Percentiles rank a stretch among this genome's conserved stretches.
phyloP scores from a whole-genome alignment of 805 yeast genomes.

The Yamadazyma olivae region DNA sequence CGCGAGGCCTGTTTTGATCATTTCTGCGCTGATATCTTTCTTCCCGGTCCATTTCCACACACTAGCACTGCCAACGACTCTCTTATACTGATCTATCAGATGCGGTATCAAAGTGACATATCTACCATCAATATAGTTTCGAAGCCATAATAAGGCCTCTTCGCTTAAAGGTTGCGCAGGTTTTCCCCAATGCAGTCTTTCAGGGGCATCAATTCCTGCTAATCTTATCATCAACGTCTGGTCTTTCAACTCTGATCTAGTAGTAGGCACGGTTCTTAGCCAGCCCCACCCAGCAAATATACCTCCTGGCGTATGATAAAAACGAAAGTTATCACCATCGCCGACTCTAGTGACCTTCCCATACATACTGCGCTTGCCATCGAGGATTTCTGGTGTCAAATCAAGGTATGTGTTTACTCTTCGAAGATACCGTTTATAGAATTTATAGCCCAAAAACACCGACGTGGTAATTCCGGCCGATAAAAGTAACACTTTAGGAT shows the following conservation, averaged over 20 bases:
- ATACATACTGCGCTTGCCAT: constrained; percentile 23
- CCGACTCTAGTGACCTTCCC: constrained; percentile 91
- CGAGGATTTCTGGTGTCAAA: constrained; percentile 33
- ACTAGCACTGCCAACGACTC: constrained; percentile 81
- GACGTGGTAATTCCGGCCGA: constrained; percentile 33
- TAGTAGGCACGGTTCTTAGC: constrained; percentile 65
- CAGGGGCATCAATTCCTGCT: constrained; percentile 97
- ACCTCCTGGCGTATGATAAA: constrained; percentile 95
- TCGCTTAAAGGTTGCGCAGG: constrained; percentile 86
- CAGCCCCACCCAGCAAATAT: constrained; percentile 88
- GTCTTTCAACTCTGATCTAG: constrained; percentile 46
- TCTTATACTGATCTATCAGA: constrained; percentile 80
- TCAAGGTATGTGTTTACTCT: constrained; percentile 36
- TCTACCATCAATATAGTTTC: constrained; percentile 60
- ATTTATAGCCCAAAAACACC: constrained; percentile 23
- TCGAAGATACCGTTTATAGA: constrained; percentile 31
- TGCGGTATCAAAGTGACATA: constrained; percentile 74
- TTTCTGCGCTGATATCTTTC: constrained; percentile 81
- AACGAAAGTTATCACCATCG: constrained; percentile 92
- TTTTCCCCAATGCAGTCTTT: constrained; percentile 89
- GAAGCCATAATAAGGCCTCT: constrained; percentile 81
- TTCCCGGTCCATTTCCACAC: constrained; percentile 56
- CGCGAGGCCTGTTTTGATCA: constrained; percentile 81
- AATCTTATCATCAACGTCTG: constrained; percentile 78
- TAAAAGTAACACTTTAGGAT: constrained; percentile 38